Conservation (phyloP, 108 stramenopile species). For the Cylindrotheca fusiformis region DNA sequence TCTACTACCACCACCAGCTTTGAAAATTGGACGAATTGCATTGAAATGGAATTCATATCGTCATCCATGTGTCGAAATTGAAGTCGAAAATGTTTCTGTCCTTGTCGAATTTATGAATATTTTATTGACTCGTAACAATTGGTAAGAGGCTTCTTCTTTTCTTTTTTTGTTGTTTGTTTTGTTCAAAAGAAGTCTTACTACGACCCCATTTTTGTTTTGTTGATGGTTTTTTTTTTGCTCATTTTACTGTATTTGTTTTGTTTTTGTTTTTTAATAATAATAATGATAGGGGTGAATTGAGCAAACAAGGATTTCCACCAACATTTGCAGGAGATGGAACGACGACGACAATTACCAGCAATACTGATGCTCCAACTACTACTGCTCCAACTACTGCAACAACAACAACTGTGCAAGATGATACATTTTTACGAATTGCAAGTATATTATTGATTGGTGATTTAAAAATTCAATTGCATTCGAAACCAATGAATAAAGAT, state of each 20-base stretch:
- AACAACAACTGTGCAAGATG: too few species aligned
- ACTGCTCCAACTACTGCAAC: too few species aligned
- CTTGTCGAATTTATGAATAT: conserved; percentile 37
- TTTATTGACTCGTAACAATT: conserved; percentile 32
- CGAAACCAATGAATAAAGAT: conserved; percentile 9
- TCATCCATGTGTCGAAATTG: conserved; percentile 28
- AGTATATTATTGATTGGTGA: conserved; percentile 8
- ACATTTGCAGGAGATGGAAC: conserved; percentile 1
- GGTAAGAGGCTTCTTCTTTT: conserved; percentile 13
- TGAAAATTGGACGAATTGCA: conserved; percentile 18
- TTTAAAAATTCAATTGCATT: neutral
- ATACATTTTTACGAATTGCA: conserved; percentile 19
- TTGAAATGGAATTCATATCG: conserved; percentile 28
- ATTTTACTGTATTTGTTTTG: conserved; percentile 1
- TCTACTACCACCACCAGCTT: too few species aligned
- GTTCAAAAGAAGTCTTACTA: neutral
- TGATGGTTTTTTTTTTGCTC: neutral
- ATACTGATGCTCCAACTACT: neutral
- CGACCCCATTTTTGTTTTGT: neutral
- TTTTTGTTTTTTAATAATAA: too few species aligned
- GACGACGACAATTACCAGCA: neutral
- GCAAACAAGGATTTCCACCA: conserved; percentile 34
- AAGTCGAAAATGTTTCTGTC: conserved; percentile 31
- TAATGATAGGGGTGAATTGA: conserved; percentile 26
- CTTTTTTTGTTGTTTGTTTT: neutral